Evolutionary conservation across 495 filamentous ascomycete genomes (phyloP).

Genomic region (Bryoglossum gracile): DNA sequence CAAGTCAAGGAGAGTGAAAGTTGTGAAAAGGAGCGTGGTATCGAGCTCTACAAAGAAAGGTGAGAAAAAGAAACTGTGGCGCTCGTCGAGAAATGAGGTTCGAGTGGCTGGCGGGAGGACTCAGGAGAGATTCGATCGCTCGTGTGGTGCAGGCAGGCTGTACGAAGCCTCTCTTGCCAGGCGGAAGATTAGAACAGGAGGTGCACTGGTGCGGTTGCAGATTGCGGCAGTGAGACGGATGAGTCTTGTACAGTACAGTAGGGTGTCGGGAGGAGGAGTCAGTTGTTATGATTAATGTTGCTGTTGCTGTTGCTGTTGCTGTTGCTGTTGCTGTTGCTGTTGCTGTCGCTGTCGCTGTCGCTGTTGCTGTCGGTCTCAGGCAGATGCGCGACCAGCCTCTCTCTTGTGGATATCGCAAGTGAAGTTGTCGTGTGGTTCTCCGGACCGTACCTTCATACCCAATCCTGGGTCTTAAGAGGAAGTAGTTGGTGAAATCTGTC

Average conservation of each 20-base stretch:
- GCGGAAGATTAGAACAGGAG: no score
- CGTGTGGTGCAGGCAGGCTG: neutral
- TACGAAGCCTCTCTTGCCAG: neutral
- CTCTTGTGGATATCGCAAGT: no score
- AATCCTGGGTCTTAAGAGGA: no score
- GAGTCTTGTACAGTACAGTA: no score
- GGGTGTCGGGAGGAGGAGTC: no score
- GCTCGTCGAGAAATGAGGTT: constrained; percentile 2
- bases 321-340: neutral
- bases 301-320: no score
- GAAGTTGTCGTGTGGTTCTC: no score
- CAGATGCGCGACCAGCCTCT: constrained; percentile 2
- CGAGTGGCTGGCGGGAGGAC: neutral
- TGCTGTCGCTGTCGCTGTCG: neutral
- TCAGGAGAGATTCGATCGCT: constrained; percentile 6
- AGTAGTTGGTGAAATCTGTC: constrained; percentile 6
- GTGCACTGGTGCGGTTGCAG: no score
- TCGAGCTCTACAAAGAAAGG: neutral
- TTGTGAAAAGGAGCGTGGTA: constrained; percentile 14
- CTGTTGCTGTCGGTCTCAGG: neutral
- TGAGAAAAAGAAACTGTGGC: constrained; percentile 8
- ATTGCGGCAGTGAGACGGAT: no score
- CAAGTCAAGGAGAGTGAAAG: neutral
- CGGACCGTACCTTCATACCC: no score
- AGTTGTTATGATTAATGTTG: no score